These are phyloP conservation scores for Lignosus rhinocerotis DNA, from an alignment of 1,284 basidiomycete species.

Conservation along the genomic window DNA sequence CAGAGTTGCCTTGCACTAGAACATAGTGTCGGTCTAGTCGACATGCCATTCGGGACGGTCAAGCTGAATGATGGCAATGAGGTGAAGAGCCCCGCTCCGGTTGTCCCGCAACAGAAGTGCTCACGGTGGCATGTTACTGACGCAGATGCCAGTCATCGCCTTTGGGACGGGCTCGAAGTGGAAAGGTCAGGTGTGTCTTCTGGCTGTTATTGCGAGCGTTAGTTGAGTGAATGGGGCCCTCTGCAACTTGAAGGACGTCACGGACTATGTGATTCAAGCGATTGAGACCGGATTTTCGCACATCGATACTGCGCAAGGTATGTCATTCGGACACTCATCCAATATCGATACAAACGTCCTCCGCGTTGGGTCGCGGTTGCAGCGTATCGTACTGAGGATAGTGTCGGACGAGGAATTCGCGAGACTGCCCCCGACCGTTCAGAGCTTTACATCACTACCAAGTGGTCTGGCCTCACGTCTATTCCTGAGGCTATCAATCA, in stretches of 20 bases:
- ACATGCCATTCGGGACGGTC: constrained; percentile 32
- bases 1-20: background rate
- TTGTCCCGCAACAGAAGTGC: background rate
- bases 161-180: constrained; percentile 37
- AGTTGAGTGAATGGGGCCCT: background rate
- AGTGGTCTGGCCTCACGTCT: constrained; percentile 57
- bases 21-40: background rate
- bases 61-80: constrained; percentile 34
- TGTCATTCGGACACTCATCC: background rate
- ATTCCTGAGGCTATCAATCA: constrained; percentile 55
- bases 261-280: constrained; percentile 36
- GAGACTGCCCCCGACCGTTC: constrained; percentile 36
- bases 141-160: constrained; percentile 34
- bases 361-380: background rate
- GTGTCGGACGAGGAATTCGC: constrained; percentile 39
- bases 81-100: constrained; percentile 13
- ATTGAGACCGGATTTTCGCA: constrained; percentile 38
- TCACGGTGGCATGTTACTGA: background rate
- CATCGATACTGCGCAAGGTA: constrained; percentile 37
- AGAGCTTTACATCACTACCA: constrained; percentile 46
- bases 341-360: background rate
- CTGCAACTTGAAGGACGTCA: constrained; percentile 33
- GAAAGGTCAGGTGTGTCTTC: constrained; percentile 32
- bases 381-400: constrained; percentile 44
- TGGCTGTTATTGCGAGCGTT: background rate